phyloP scores from a whole-genome alignment of 2,329 filamentous ascomycete genomes.

The Penicillium polonicum region DNA sequence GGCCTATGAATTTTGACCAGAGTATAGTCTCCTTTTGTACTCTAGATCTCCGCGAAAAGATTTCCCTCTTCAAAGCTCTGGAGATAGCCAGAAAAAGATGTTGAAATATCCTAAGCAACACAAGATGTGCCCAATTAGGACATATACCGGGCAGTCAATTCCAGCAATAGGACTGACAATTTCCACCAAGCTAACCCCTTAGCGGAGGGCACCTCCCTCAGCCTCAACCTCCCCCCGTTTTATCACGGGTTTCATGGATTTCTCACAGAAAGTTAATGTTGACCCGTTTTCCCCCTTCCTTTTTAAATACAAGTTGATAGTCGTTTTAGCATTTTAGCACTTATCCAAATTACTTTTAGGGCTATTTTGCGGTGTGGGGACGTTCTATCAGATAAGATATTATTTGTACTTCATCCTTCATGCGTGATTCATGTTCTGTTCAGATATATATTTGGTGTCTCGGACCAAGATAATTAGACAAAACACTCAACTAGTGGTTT shows the following conservation, averaged over 20 bases:
- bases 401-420: neutral
- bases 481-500: no score
- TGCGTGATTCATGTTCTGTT: neutral
- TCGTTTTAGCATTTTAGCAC: neutral
- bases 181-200: neutral
- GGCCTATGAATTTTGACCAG: no score
- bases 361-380: neutral
- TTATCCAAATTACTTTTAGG: neutral
- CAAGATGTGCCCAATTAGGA: neutral
- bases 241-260: neutral
- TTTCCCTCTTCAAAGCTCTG: neutral
- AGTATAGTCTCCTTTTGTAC: neutral
- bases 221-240: neutral
- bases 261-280: no score
- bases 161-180: neutral
- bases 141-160: neutral
- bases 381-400: neutral
- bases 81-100: neutral
- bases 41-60: neutral
- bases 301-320: neutral
- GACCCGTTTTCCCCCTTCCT: neutral
- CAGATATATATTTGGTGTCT: neutral
- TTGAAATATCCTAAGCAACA: neutral
- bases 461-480: no score
- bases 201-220: neutral